These are phyloP conservation scores for Penicillium sp. DNA, from an alignment of 2,329 filamentous ascomycete genomes.

Conservation along the genomic window DNA sequence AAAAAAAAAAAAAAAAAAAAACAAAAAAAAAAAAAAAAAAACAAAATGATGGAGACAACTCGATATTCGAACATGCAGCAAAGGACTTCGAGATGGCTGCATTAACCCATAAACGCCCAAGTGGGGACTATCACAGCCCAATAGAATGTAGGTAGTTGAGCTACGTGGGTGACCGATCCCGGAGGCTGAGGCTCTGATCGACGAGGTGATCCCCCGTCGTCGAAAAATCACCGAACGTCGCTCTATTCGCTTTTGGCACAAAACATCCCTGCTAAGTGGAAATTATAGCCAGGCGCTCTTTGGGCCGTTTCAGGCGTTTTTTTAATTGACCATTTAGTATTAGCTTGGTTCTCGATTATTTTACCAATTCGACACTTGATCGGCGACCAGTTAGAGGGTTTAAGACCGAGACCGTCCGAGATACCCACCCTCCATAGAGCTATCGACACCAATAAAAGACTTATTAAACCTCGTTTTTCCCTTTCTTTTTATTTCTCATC, in stretches of 20 bases:
- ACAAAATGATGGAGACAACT: neutral
- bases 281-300: neutral
- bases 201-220: neutral
- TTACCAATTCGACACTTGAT: slow-evolving; percentile 2
- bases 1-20: neutral
- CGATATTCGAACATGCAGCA: neutral
- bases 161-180: neutral
- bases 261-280: neutral
- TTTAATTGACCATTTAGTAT: neutral
- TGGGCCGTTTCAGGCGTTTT: slow-evolving; percentile 1
- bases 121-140: neutral
- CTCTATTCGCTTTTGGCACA: neutral
- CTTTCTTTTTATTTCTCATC: neutral
- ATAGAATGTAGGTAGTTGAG: neutral
- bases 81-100: neutral
- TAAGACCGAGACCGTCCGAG: neutral
- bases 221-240: neutral
- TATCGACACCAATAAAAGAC: neutral
- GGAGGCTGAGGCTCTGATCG: slow-evolving; percentile 9
- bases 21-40: no score
- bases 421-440: neutral
- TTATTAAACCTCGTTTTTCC: neutral
- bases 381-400: neutral
- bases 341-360: neutral
- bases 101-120: neutral